Conservation (phyloP, 176 grass and related monocot genomes). For the Saccharum officinarum region DNA sequence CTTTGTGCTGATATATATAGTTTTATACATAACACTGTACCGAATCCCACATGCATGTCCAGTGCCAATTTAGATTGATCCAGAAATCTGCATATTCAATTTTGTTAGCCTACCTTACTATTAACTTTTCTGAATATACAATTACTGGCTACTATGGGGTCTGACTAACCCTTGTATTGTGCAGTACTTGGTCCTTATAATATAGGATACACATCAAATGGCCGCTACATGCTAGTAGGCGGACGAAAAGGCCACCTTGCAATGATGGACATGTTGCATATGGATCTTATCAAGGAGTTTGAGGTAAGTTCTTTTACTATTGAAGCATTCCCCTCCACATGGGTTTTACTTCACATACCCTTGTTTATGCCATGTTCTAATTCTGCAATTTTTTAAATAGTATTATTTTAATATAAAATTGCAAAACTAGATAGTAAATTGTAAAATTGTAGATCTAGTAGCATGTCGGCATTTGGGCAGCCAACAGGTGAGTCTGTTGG, state of each 20-base stretch:
- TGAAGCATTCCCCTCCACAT: not conserved
- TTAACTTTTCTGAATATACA: conserved; percentile 15
- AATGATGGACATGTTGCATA: conserved; percentile 81
- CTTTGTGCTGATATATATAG: not conserved
- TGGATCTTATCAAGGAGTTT: conserved; percentile 88
- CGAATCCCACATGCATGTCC: not conserved
- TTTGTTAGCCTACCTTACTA: not conserved
- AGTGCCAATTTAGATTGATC: not conserved
- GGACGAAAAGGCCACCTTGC: conserved; percentile 90
- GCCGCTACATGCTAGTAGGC: conserved; percentile 79
- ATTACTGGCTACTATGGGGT: not conserved
- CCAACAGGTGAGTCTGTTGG: no score
- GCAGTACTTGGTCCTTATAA: conserved; percentile 89
- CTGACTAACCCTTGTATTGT: conserved; percentile 28
- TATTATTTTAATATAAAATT: no score
- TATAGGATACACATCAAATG: conserved; percentile 74
- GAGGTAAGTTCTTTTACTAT: conserved; percentile 50
- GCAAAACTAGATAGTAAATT: no score
- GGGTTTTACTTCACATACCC: not conserved
- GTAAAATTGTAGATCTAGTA: no score
- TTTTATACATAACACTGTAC: not conserved
- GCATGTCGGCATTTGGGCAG: no score
- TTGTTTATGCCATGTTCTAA: not conserved
- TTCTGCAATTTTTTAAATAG: no score
- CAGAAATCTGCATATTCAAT: not conserved